phyloP scores from a whole-genome alignment of 148 eudicot species.

The Vaccinium myrtillus region DNA sequence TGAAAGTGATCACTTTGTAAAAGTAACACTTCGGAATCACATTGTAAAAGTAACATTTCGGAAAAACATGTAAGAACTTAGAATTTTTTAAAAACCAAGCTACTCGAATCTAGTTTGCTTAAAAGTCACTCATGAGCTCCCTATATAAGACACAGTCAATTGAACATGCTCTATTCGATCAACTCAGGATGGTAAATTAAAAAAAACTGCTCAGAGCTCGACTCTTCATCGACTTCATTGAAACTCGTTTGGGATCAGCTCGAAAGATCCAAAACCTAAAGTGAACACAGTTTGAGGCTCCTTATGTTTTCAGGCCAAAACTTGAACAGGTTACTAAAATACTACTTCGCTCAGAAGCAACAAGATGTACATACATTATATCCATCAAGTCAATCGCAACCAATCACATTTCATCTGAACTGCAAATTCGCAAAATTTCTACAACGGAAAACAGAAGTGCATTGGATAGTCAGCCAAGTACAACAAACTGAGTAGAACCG shows the following conservation, averaged over 20 bases:
- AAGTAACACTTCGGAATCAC: not conserved
- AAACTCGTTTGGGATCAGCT: not conserved
- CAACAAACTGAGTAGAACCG: not conserved
- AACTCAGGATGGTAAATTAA: not conserved
- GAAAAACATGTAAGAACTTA: not conserved
- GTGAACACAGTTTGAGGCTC: not conserved
- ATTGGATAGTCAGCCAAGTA: not conserved
- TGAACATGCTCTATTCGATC: not conserved
- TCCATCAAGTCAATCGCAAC: not conserved
- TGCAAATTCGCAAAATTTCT: not conserved
- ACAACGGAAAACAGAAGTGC: not conserved
- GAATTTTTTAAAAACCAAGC: not conserved
- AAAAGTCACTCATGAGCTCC: not conserved
- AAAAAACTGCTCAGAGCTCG: not conserved
- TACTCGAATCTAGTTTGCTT: not conserved
- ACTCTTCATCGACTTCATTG: not conserved
- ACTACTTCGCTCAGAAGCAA: no score
- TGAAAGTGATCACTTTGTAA: not conserved
- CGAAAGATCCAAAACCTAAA: not conserved
- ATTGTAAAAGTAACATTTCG: not conserved
- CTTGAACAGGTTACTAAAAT: no score
- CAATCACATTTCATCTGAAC: no score
- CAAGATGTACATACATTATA: not conserved
- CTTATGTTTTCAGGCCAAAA: no score
- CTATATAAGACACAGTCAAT: not conserved